Percentiles rank a stretch among this genome's conserved stretches.
These are phyloP conservation scores for Fraxinus cuspidata DNA, from an alignment of 257 asterid species.

Conservation along the genomic window DNA sequence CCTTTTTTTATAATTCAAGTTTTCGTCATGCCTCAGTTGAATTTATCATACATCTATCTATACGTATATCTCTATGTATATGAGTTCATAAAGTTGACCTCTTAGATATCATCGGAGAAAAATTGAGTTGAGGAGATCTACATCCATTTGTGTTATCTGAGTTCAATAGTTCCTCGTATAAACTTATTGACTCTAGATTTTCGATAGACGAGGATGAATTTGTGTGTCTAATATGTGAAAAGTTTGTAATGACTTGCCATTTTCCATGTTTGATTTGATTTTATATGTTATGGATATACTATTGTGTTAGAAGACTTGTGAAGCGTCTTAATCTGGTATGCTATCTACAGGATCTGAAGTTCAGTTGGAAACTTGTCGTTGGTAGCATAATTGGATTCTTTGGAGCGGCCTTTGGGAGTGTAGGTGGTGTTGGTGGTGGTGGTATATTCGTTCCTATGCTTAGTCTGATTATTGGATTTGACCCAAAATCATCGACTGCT, in stretches of 20 bases:
- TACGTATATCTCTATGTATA: background rate
- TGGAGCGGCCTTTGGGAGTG: conserved; percentile 98
- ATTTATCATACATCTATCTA: background rate
- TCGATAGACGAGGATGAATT: background rate
- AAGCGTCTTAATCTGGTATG: background rate
- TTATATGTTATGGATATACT: background rate
- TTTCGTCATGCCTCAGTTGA: background rate
- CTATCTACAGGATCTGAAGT: conserved; percentile 64
- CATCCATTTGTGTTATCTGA: background rate
- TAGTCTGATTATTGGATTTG: conserved; percentile 79
- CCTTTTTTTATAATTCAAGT: too few species aligned
- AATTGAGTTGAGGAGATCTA: background rate
- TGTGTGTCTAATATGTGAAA: conserved; percentile 1
- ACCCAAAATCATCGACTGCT: conserved; percentile 93
- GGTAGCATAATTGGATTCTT: conserved; percentile 88
- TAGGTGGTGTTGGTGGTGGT: conserved; percentile 99
- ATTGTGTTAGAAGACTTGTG: background rate
- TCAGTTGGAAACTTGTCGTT: conserved; percentile 68
- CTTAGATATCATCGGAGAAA: background rate
- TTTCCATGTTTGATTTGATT: background rate
- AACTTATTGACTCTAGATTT: background rate
- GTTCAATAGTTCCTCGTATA: background rate
- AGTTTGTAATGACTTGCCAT: background rate
- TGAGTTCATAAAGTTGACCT: background rate
- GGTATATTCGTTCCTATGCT: conserved; percentile 99